Evolutionary conservation across 2,329 filamentous ascomycete species (phyloP), one percentile per base, ranked within the genome.

Genomic region (Cephalotrichum gorgonifer): DNA sequence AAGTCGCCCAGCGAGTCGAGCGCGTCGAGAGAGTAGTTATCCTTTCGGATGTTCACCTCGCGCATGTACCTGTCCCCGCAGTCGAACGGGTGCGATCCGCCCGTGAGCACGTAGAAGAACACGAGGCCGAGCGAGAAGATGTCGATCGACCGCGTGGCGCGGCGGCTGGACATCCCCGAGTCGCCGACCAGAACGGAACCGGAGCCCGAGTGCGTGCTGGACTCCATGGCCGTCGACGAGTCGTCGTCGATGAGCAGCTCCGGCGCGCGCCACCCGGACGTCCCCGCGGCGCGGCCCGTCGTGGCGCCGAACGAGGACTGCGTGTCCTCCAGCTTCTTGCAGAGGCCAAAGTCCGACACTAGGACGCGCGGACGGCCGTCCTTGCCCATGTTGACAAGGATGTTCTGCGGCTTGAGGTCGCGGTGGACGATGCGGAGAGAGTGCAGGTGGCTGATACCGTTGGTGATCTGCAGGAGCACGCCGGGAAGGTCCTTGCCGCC

Each of bases 91-190:
- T 98, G 93, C 2, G 78, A 80, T 15, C 93, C 93, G 53, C 89
- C 86, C 2, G 91, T 96, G 52, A 98, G 75, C n/a, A 97, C 90
- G 63, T 96, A 98, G 69, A 90, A 97, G 72, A 96, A 98, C n/a
- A 98, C 89, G 48, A 95, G 85, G 1, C 93, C 93, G 31, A 98
- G 77, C 0, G 90, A 95, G 69, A 98, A 98, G 25, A 98, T 95
- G 62, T 98, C 93, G 53, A 97, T 96, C 8, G 93, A 88, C 43
- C 93, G 85, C 43, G 95, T 98, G 6, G 94, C 91, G 47, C 93
- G 86, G 51, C 89, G 83, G 56, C 80, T 81, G 56, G 59, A 73
- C 68, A 72, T 76, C 63, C 80, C 69, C 17, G 79, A 77, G 12
- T 79, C 71, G 38, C 71, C 72, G 8, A 76, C 72, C 5, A 78